Percentiles rank a stretch among this genome's conserved stretches.
phyloP scores from a whole-genome alignment of 2,329 filamentous ascomycete species.

The Fusarium sulawesiense region DNA sequence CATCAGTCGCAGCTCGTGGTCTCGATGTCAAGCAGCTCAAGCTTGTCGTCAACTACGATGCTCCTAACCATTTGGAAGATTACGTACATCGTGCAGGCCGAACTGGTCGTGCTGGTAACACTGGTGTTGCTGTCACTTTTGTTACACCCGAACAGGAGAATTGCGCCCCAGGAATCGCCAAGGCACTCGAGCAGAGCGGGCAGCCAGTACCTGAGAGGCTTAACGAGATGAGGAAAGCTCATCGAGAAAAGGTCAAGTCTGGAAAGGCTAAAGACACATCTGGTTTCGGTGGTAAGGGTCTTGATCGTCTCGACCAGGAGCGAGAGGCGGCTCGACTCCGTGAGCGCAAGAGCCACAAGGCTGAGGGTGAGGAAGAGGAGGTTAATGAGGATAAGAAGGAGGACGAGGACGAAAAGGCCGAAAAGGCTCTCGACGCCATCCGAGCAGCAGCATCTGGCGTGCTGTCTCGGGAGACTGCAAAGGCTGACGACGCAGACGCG shows the following conservation, averaged over 20 bases:
- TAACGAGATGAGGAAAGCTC: conserved; percentile 74
- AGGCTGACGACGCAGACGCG: conserved; percentile 55
- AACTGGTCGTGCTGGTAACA: conserved; percentile 94
- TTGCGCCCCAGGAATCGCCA: conserved; percentile 87
- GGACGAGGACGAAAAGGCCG: conserved; percentile 70
- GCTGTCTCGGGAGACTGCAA: conserved; percentile 63
- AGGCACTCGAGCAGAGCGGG: conserved; percentile 91
- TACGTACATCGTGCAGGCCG: conserved; percentile 95
- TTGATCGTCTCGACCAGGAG: conserved; percentile 91
- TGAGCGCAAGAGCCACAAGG: conserved; percentile 90
- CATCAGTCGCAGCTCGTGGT: conserved; percentile 93
- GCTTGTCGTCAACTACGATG: conserved; percentile 95
- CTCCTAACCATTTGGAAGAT: conserved; percentile 93
- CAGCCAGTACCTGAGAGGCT: conserved; percentile 81
- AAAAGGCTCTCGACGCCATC: conserved; percentile 74
- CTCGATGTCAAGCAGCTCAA: conserved; percentile 96
- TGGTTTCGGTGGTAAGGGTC: conserved; percentile 93
- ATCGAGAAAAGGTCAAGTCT: conserved; percentile 89
- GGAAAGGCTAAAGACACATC: conserved; percentile 90
- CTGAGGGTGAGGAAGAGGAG: conserved; percentile 85
- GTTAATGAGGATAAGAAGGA: conserved; percentile 83
- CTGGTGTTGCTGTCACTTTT: conserved; percentile 93
- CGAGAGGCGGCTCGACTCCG: conserved; percentile 87
- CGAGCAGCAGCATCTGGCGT: conserved; percentile 70
- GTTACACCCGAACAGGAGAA: conserved; percentile 92